These are phyloP conservation scores for Nitzschia sp. DNA, from an alignment of 108 stramenopile species.

Conservation along the genomic window DNA sequence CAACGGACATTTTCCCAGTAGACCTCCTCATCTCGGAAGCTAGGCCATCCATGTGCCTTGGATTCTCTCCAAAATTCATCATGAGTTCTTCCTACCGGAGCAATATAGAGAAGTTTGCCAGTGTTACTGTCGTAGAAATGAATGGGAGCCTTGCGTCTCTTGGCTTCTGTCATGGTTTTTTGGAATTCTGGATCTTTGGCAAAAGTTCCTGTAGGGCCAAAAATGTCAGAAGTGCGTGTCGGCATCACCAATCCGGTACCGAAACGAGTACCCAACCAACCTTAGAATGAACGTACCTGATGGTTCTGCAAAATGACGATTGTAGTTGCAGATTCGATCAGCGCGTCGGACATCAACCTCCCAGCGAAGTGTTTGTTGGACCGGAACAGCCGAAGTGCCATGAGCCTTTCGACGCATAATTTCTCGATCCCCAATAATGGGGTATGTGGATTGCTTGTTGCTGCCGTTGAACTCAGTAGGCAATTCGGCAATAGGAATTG, in stretches of 20 bases:
- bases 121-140: slow-evolving; percentile 79
- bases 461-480: not conserved
- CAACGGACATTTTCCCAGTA: slow-evolving; percentile 88
- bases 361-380: not conserved
- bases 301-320: slow-evolving; percentile 11
- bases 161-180: not conserved
- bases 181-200: not conserved
- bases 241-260: not conserved
- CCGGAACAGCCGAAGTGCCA: slow-evolving; percentile 51
- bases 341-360: not conserved
- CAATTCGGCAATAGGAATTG: not conserved
- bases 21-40: slow-evolving; percentile 86
- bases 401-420: slow-evolving; percentile 79
- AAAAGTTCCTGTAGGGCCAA: slow-evolving; percentile 38
- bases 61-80: slow-evolving; percentile 69
- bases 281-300: slow-evolving; percentile 40
- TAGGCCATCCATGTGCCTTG: slow-evolving; percentile 73
- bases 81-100: slow-evolving; percentile 67
- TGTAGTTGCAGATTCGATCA: slow-evolving; percentile 1
- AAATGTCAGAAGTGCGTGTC: not conserved
- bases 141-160: slow-evolving; percentile 31
- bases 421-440: slow-evolving; percentile 71
- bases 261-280: not conserved
- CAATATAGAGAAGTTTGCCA: slow-evolving; percentile 70
- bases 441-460: slow-evolving; percentile 30